Conservation (phyloP, 2,329 filamentous ascomycete genomes). For the Colletotrichum lini region DNA sequence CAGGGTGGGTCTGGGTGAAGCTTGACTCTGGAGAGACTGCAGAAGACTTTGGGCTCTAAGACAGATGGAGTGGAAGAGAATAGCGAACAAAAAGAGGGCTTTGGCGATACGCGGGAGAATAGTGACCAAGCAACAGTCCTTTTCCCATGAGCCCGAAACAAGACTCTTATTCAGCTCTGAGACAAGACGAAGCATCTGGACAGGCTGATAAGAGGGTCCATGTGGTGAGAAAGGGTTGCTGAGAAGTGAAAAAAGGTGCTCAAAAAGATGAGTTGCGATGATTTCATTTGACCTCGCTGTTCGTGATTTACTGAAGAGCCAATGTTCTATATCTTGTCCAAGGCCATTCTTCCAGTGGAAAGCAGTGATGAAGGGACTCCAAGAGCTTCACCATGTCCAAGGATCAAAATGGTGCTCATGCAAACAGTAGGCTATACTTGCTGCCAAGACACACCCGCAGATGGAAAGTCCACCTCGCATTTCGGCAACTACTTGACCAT, state of each 20-base stretch:
- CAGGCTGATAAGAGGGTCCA: background rate
- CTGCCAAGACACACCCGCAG: background rate
- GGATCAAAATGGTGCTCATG: background rate
- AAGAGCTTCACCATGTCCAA: background rate
- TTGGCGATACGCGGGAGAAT: slow-evolving; percentile 24
- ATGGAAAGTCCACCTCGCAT: background rate
- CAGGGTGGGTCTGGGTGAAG: background rate
- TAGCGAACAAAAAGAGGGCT: background rate
- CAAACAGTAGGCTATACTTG: background rate
- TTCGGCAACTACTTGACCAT: background rate
- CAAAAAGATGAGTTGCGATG: background rate
- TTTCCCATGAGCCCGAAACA: background rate
- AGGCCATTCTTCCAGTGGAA: too few relatives aligned
- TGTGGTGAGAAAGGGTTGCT: background rate
- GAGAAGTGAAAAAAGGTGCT: background rate
- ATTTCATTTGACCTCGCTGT: background rate
- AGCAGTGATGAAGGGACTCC: too few relatives aligned
- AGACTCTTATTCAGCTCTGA: slow-evolving; percentile 30
- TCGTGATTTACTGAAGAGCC: background rate
- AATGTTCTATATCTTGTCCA: background rate
- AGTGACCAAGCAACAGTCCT: background rate
- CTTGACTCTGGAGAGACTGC: background rate
- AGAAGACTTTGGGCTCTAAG: background rate
- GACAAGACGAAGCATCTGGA: slow-evolving; percentile 16
- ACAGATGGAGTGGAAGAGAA: slow-evolving; percentile 5